These are phyloP conservation scores for Kodamaea arcana DNA, from an alignment of 1,139 yeast genomes.

Conservation along the genomic window DNA sequence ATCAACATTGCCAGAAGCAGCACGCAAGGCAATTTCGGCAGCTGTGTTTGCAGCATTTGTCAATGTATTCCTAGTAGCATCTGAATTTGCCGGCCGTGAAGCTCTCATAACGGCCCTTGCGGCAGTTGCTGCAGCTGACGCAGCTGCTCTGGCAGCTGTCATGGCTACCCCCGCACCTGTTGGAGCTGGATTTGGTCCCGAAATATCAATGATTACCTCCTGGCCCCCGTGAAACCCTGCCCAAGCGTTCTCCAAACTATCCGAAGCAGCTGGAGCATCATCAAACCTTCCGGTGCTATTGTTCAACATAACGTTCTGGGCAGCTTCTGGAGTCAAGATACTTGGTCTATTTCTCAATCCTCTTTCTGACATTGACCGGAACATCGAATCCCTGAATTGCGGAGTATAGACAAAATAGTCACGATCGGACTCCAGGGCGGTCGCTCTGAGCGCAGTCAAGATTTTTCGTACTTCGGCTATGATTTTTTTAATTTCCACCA, in stretches of 20 bases:
- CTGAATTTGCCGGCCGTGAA: background rate
- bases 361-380: constrained; percentile 27
- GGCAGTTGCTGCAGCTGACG: constrained; percentile 2
- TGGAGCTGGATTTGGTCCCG: too few species aligned
- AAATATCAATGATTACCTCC: constrained; percentile 1
- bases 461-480: constrained; percentile 29
- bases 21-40: too few species aligned
- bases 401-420: constrained; percentile 29
- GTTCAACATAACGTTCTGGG: constrained; percentile 34
- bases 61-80: background rate
- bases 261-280: constrained; percentile 2
- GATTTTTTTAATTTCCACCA: constrained; percentile 18
- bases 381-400: constrained; percentile 21
- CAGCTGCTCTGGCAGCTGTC: background rate
- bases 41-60: background rate
- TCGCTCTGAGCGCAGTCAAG: constrained; percentile 23
- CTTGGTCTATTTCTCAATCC: constrained; percentile 35
- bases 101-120: constrained; percentile 1
- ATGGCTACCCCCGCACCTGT: background rate
- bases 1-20: too few species aligned
- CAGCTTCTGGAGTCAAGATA: constrained; percentile 37
- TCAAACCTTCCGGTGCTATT: constrained; percentile 22
- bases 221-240: constrained; percentile 1
- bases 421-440: constrained; percentile 25
- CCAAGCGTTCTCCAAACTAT: constrained; percentile 3